These are phyloP conservation scores for Globisporangium canariense DNA, from an alignment of 352 stramenopile species.

Conservation along the genomic window DNA sequence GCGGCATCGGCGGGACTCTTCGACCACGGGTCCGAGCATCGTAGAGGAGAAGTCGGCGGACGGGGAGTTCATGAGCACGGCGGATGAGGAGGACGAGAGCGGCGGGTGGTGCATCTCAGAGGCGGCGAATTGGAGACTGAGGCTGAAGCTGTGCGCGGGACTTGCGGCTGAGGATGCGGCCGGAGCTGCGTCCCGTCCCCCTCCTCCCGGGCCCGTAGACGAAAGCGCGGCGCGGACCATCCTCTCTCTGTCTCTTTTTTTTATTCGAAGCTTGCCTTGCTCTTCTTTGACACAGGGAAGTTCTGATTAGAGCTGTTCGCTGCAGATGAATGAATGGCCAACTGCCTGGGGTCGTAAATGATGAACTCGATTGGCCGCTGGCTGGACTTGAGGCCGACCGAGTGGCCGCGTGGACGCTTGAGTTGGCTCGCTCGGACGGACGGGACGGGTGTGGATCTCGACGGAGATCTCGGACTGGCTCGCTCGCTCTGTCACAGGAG, in stretches of 20 bases:
- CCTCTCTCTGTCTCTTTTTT: slow-evolving; percentile 7
- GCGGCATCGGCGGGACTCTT: slow-evolving; percentile 39
- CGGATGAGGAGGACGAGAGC: slow-evolving; percentile 6
- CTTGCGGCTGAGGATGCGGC: neutral
- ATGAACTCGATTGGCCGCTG: slow-evolving; percentile 1
- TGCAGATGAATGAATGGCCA: slow-evolving; percentile 7
- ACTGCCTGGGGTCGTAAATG: neutral
- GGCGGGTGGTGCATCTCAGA: slow-evolving; percentile 14
- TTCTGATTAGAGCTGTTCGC: slow-evolving; percentile 5
- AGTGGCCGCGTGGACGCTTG: neutral
- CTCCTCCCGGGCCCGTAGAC: slow-evolving; percentile 8
- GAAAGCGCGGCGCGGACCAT: slow-evolving; percentile 6
- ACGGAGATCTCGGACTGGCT: slow-evolving; percentile 4
- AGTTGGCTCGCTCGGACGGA: neutral
- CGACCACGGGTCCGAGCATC: neutral
- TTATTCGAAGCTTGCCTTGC: neutral
- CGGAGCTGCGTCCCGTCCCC: neutral
- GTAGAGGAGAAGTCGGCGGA: neutral
- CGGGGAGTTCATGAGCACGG: slow-evolving; percentile 7
- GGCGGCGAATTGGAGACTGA: slow-evolving; percentile 15
- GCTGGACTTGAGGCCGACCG: neutral
- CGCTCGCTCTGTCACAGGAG: neutral
- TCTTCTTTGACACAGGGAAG: slow-evolving; percentile 4
- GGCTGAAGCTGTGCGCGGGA: slow-evolving; percentile 5
- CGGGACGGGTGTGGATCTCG: neutral